phyloP scores from a whole-genome alignment of 2,329 filamentous ascomycete species.

The Sarocladium brachiariae region DNA sequence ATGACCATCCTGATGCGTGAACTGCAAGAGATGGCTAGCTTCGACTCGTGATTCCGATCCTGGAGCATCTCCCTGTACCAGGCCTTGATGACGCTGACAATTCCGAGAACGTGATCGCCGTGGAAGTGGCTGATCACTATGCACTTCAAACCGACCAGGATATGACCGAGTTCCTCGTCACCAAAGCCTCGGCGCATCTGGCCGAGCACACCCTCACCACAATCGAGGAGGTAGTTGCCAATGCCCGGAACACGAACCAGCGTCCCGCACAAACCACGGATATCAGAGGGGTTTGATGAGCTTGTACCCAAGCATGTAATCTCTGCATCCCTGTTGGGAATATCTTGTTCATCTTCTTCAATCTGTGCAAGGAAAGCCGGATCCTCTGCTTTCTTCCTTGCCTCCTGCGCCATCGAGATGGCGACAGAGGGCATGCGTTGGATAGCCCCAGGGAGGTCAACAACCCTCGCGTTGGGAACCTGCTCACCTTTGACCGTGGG shows the following conservation, averaged over 20 bases:
- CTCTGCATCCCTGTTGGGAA: slow-evolving; percentile 71
- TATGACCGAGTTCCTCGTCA: slow-evolving; percentile 45
- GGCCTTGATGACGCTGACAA: slow-evolving; percentile 69
- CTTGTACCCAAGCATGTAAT: slow-evolving; percentile 86
- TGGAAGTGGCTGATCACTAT: slow-evolving; percentile 96
- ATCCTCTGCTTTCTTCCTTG: slow-evolving; percentile 33
- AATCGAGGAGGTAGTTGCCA: slow-evolving; percentile 88
- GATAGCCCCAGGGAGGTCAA: slow-evolving; percentile 25
- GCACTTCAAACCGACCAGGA: slow-evolving; percentile 70
- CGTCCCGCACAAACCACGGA: slow-evolving; percentile 90
- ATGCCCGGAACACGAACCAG: slow-evolving; percentile 75
- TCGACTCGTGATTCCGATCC: slow-evolving; percentile 27
- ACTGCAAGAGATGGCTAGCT: slow-evolving; percentile 63
- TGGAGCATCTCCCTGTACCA: slow-evolving; percentile 57
- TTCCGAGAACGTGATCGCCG: slow-evolving; percentile 91
- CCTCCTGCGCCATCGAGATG: slow-evolving; percentile 37
- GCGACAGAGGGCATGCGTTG: slow-evolving; percentile 24
- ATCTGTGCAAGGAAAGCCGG: slow-evolving; percentile 42
- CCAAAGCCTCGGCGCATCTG: slow-evolving; percentile 73
- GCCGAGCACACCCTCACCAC: slow-evolving; percentile 85
- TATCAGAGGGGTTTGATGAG: slow-evolving; percentile 83
- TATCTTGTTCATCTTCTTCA: slow-evolving; percentile 48
- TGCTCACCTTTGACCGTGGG: slow-evolving; percentile 13
- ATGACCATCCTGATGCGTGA: slow-evolving; percentile 68
- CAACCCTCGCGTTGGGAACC: slow-evolving; percentile 20